Conservation (phyloP, 169 alveolate species). For the Neospora caninum region DNA sequence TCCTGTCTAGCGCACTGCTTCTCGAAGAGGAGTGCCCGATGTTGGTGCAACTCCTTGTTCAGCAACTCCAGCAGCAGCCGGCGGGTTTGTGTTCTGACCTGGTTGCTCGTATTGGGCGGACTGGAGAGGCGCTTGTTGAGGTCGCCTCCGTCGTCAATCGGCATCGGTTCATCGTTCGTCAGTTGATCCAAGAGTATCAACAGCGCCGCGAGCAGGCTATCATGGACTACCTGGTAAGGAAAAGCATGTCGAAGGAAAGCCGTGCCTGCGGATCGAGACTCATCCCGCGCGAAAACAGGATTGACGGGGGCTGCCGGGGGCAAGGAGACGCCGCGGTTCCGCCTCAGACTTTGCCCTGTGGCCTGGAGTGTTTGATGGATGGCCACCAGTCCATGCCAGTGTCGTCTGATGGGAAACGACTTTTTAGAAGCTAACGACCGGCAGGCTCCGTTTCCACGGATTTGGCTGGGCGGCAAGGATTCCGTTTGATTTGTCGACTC, state of each 20-base stretch:
- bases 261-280: background rate
- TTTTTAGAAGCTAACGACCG: background rate
- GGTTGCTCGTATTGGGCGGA: background rate
- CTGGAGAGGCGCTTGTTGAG: background rate
- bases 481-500: too few species aligned
- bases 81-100: background rate
- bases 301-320: background rate
- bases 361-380: background rate
- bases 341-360: background rate
- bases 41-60: constrained; percentile 45
- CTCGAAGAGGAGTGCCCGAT: constrained; percentile 50
- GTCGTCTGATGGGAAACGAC: background rate
- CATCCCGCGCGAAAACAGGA: background rate
- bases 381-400: background rate
- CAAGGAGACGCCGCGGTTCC: background rate
- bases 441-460: background rate
- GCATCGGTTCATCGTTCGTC: background rate
- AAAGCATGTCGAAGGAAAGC: background rate
- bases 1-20: constrained; percentile 28
- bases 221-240: background rate
- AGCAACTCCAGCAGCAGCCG: constrained; percentile 48
- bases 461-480: background rate
- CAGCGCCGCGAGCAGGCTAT: background rate
- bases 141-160: background rate
- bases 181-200: background rate